Conservation (phyloP, 179 eudicot genomes). For the Drosera spatulata region DNA sequence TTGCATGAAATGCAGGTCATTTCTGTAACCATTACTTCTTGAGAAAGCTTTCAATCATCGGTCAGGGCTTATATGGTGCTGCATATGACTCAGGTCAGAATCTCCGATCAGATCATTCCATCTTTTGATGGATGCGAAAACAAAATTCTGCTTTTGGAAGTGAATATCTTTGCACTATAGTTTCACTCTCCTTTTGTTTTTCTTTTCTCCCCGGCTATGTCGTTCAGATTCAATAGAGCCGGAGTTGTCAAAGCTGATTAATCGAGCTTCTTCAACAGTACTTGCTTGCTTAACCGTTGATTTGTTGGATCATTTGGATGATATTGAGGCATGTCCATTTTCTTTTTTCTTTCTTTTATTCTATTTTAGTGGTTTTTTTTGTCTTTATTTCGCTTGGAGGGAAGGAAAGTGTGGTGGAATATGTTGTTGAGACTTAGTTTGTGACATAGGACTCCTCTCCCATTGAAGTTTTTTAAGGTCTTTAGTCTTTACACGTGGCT, state of each 20-base stretch:
- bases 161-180: not conserved
- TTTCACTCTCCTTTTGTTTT: not conserved
- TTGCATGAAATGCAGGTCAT: conserved; percentile 34
- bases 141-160: no score
- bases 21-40: conserved; percentile 92
- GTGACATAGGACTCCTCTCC: no score
- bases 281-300: conserved; percentile 60
- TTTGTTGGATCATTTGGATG: conserved; percentile 40
- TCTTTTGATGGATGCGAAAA: no score
- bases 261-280: conserved; percentile 45
- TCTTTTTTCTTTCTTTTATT: not conserved
- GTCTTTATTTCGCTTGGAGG: not conserved
- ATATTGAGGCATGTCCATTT: conserved; percentile 51
- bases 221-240: conserved; percentile 53
- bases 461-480: no score
- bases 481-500: not conserved
- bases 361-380: not conserved
- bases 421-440: no score
- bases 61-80: conserved; percentile 72
- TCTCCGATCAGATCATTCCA: not conserved
- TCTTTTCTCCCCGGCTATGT: conserved; percentile 9
- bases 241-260: conserved; percentile 47
- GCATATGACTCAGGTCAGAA: conserved; percentile 62
- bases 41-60: conserved; percentile 69
- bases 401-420: no score